These are phyloP conservation scores for Echinochloa phyllopogon DNA, from an alignment of 176 grass and related monocot genomes.

Conservation along the genomic window DNA sequence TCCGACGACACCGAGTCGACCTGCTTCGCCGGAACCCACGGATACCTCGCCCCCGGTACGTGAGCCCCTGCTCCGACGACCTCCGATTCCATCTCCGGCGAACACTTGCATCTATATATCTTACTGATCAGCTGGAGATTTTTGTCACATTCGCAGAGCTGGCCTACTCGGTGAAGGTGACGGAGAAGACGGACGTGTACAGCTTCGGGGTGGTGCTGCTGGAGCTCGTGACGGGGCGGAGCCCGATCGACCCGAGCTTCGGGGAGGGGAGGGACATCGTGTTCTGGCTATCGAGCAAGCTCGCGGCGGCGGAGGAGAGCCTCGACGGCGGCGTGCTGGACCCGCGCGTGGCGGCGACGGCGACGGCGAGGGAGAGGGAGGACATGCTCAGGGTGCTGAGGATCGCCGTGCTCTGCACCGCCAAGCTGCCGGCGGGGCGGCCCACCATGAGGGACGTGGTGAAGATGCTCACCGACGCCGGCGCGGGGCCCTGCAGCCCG, in stretches of 20 bases:
- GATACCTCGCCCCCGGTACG: conserved; percentile 90
- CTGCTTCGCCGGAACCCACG: conserved; percentile 88
- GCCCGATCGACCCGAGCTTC: conserved; percentile 72
- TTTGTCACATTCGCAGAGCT: conserved; percentile 55
- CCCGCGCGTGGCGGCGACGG: conserved; percentile 37
- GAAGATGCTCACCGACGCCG: conserved; percentile 74
- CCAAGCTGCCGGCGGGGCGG: conserved; percentile 51
- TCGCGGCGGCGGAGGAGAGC: conserved; percentile 38
- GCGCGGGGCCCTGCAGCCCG: conserved; percentile 41
- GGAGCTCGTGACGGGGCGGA: conserved; percentile 72
- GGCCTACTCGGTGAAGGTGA: conserved; percentile 72
- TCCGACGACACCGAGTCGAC: conserved; percentile 56
- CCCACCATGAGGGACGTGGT: conserved; percentile 92
- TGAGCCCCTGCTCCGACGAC: not conserved
- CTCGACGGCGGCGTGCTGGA: conserved; percentile 57
- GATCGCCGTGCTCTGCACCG: conserved; percentile 76
- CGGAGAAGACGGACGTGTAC: conserved; percentile 92
- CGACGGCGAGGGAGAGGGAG: conserved; percentile 43
- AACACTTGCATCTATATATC: not conserved
- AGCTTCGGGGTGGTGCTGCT: conserved; percentile 90
- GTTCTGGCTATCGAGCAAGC: conserved; percentile 68
- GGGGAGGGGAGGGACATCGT: conserved; percentile 89
- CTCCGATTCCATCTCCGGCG: no score
- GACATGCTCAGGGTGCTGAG: conserved; percentile 76
- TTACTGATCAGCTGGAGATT: not conserved